A percentile compares a stretch with the other conserved stretches of the same genome.
Conservation (phyloP, 2,329 filamentous ascomycete species). For the Talaromyces amestolkiae region DNA sequence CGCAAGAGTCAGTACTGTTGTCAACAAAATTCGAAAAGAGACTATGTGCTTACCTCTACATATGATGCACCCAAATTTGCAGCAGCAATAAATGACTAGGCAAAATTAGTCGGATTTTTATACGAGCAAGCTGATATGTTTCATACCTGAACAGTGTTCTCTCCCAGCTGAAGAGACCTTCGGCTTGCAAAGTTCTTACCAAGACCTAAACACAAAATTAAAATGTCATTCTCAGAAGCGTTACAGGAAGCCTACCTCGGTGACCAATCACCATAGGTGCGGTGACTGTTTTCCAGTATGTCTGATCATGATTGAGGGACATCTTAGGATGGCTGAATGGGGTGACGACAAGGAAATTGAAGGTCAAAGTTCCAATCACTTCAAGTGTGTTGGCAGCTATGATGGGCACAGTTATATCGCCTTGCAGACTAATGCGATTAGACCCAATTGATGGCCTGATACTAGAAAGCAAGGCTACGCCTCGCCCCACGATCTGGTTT, state of each 20-base stretch:
- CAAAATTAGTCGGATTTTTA: background rate
- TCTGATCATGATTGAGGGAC: constrained; percentile 77
- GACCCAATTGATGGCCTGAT: constrained; percentile 79
- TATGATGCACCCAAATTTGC: constrained; percentile 82
- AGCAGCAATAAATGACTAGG: constrained; percentile 82
- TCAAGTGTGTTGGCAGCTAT: constrained; percentile 77
- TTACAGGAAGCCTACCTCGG: constrained; percentile 43
- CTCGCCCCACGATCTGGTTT: constrained; percentile 82
- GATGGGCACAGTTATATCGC: constrained; percentile 88
- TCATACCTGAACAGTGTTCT: constrained; percentile 74
- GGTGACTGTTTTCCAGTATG: constrained; percentile 91
- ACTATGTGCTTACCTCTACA: constrained; percentile 54
- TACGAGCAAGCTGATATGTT: background rate
- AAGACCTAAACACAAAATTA: constrained; percentile 62
- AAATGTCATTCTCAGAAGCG: constrained; percentile 14
- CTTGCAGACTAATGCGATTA: constrained; percentile 86
- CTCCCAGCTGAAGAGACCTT: constrained; percentile 86
- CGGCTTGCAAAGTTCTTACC: constrained; percentile 86
- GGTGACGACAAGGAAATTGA: constrained; percentile 93
- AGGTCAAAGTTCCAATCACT: constrained; percentile 90
- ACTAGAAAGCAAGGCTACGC: constrained; percentile 80
- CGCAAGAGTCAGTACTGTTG: background rate
- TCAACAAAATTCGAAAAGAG: background rate
- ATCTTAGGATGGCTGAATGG: constrained; percentile 93
- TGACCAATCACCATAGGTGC: constrained; percentile 80